These are phyloP conservation scores for Globisporangium spinosum DNA, from an alignment of 352 stramenopile genomes.

Conservation along the genomic window DNA sequence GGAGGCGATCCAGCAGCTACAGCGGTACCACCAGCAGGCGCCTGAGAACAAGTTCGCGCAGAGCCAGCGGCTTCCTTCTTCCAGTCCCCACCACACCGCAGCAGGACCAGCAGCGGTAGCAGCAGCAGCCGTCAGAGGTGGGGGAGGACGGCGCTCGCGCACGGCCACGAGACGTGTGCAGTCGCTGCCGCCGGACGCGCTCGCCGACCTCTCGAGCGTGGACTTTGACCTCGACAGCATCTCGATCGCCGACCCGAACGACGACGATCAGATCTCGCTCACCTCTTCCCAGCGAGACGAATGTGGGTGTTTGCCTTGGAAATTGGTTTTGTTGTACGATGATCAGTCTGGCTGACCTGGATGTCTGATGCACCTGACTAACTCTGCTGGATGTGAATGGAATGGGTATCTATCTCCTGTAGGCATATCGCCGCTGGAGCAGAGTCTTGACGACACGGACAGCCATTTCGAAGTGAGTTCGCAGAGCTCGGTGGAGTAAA, in stretches of 20 bases:
- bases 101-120: conserved; percentile 1
- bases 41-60: conserved; percentile 16
- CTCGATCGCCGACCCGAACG: conserved; percentile 57
- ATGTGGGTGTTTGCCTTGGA: conserved; percentile 40
- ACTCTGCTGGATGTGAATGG: background rate
- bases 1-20: conserved; percentile 17
- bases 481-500: conserved; percentile 60
- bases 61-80: conserved; percentile 28
- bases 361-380: background rate
- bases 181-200: conserved; percentile 51
- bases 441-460: conserved; percentile 73
- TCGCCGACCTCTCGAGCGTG: conserved; percentile 44
- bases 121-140: background rate
- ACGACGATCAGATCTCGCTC: conserved; percentile 65
- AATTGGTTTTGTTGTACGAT: background rate
- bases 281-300: conserved; percentile 67
- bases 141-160: conserved; percentile 16
- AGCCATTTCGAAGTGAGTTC: conserved; percentile 85
- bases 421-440: conserved; percentile 76
- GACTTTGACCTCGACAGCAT: conserved; percentile 86
- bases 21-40: conserved; percentile 18
- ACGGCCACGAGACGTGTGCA: conserved; percentile 44
- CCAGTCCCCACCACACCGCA: conserved; percentile 12
- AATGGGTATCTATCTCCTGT: conserved; percentile 7
- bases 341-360: too few relatives aligned